Evolutionary conservation across 2,329 filamentous ascomycete species (phyloP), one percentile per base, ranked within the genome.

Genomic region (Ambrosiella xylebori): DNA sequence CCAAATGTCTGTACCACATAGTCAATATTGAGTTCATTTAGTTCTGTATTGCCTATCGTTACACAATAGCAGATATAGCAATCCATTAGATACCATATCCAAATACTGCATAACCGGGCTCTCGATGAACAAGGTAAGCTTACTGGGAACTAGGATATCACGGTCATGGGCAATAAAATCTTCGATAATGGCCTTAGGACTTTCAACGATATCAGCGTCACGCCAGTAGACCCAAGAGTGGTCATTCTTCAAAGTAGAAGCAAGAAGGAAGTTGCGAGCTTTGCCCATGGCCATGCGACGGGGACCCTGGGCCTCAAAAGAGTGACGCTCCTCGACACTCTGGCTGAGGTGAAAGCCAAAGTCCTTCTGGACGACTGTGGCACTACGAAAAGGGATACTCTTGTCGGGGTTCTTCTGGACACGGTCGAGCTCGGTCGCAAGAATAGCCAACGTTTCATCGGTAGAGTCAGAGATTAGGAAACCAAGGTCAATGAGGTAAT

Each of bases 171-270:
- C 87, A 65, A 95, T 86, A 64, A 98, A 94, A 66, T 98, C 93
- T 72, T 98, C 90, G 39, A 98, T 76, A 61, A 98, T 94, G 66
- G 80, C 84, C 62, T 79, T 78, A 1, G 91, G 88, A 68, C 86
- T 95, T 67, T 98, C 90, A 52, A 87, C 82, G 65, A 98, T 96
- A 70, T 98, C 93, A 54, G 95, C 90, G 69, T 98, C 93, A 61
- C 93, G 82, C 93, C 93, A 98, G 70, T 96, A 97, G 7, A 97
- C 90, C 93, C 93, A 98, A 7, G 89, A 91, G 68, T 98, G 93
- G 61, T 97, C 89, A 0, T 89, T 82, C 73, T 94, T 95, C 65
- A 98, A 68, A 2, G 93, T 85, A 0, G 88, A 77, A 38, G 82
- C 80, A 1, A 98, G 79, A 17, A 98, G 76, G 70, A 95, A 98